phyloP scores from a whole-genome alignment of 768 basidiomycete species.

The Boletus reticuloceps region DNA sequence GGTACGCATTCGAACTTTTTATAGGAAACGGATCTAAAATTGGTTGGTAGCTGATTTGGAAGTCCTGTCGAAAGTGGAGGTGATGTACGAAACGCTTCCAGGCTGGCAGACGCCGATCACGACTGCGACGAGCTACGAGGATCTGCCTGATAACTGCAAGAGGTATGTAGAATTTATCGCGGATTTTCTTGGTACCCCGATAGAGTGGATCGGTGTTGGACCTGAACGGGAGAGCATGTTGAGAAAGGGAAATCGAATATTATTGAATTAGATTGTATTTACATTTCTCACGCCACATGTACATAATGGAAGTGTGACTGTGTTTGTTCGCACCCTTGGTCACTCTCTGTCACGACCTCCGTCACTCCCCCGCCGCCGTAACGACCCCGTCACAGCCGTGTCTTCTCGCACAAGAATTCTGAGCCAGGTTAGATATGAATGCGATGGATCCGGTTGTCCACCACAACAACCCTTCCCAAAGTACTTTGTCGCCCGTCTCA shows the following conservation, averaged over 20 bases:
- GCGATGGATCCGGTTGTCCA: constrained; percentile 34
- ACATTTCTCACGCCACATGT: constrained; percentile 24
- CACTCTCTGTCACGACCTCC: constrained; percentile 33
- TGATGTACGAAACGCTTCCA: constrained; percentile 83
- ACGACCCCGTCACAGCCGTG: constrained; percentile 28
- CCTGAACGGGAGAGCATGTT: constrained; percentile 83
- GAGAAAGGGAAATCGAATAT: constrained; percentile 17
- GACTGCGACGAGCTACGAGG: constrained; percentile 58
- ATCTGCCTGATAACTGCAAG: constrained; percentile 80
- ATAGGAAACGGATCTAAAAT: background rate
- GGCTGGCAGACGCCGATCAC: constrained; percentile 89
- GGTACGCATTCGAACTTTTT: constrained; percentile 45
- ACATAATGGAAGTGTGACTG: constrained; percentile 13
- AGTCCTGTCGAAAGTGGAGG: constrained; percentile 71
- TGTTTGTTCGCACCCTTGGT: constrained; percentile 24
- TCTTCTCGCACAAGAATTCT: constrained; percentile 14
- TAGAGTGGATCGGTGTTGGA: constrained; percentile 94
- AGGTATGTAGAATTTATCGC: constrained; percentile 89
- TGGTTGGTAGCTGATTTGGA: constrained; percentile 73
- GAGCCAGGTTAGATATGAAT: constrained; percentile 26
- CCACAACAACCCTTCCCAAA: constrained; percentile 29
- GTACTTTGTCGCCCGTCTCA: constrained; percentile 29
- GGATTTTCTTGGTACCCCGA: constrained; percentile 60
- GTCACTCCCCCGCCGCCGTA: constrained; percentile 35
- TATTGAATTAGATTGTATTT: constrained; percentile 21